Conservation (phyloP, 495 filamentous ascomycete genomes). For the Neurospora sp. region DNA sequence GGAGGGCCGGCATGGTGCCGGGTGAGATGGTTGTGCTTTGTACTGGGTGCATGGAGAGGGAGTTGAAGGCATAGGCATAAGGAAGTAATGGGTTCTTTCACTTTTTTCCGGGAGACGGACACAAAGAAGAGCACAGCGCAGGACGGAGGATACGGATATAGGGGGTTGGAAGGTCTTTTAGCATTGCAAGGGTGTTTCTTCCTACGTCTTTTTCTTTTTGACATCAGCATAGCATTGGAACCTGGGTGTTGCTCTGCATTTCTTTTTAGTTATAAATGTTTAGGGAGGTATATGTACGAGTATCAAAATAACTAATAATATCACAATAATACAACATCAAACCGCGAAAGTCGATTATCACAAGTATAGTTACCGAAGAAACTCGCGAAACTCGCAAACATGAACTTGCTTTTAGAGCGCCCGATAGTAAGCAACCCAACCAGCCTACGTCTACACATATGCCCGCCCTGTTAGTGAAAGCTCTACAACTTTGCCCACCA, state of each 20-base stretch:
- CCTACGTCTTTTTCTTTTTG: no score
- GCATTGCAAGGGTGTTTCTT: not conserved
- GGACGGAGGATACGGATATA: not conserved
- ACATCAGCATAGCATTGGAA: not conserved
- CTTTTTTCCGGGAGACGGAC: not conserved
- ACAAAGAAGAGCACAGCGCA: not conserved
- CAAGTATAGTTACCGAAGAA: not conserved
- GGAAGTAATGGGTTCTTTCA: not conserved
- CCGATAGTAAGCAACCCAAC: no score
- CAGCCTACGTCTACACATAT: no score
- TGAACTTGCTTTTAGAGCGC: no score
- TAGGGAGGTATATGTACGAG: not conserved
- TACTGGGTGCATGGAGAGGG: slow-evolving; percentile 36
- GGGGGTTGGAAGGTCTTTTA: not conserved
- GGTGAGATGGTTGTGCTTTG: slow-evolving; percentile 38
- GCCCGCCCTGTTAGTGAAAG: no score
- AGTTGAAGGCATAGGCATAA: slow-evolving; percentile 36
- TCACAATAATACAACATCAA: not conserved
- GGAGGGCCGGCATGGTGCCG: slow-evolving; percentile 20
- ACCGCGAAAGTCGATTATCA: not conserved
- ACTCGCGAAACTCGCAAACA: no score
- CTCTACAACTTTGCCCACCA: no score
- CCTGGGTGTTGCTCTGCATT: not conserved
- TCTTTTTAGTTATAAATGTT: not conserved
- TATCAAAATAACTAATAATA: not conserved